phyloP scores from a whole-genome alignment of 257 asterid species.

The Capsicum baccatum region DNA sequence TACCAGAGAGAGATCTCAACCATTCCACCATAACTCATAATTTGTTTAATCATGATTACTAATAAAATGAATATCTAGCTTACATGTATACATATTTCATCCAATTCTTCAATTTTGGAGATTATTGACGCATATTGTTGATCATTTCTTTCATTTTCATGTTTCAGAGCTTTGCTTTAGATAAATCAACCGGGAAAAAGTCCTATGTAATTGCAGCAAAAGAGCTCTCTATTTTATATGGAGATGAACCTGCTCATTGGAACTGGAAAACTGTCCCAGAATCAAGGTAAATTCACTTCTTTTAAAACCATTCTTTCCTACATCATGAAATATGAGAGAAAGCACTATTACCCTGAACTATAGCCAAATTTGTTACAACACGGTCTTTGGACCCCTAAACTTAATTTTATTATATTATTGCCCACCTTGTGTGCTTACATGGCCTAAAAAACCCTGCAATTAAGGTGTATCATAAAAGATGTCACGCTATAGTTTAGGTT shows the following conservation, averaged over 20 bases:
- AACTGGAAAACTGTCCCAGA: conserved; percentile 41
- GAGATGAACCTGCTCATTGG: conserved; percentile 41
- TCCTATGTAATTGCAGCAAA: conserved; percentile 42
- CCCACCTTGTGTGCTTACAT: too few relatives aligned
- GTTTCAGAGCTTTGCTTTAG: conserved; percentile 45
- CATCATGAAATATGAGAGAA: too few relatives aligned
- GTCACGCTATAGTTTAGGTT: too few relatives aligned
- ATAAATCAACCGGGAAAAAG: conserved; percentile 38
- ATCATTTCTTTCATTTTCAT: not conserved
- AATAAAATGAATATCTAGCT: too few relatives aligned
- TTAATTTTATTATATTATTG: too few relatives aligned
- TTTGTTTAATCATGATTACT: not conserved
- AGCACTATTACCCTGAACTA: too few relatives aligned
- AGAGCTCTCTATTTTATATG: conserved; percentile 39
- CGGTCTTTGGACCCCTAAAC: too few relatives aligned
- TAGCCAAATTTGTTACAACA: too few relatives aligned
- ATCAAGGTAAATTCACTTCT: conserved; percentile 34
- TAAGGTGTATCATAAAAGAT: too few relatives aligned
- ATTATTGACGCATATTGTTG: not conserved
- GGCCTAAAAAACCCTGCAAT: too few relatives aligned
- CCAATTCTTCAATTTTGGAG: not conserved
- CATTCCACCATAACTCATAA: too few relatives aligned
- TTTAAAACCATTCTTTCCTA: not conserved
- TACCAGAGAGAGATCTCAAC: too few relatives aligned
- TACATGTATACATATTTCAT: not conserved